Base-by-base conservation (phyloP, 164 flowering plant genomes). In the Vitis labrusca region DNA sequence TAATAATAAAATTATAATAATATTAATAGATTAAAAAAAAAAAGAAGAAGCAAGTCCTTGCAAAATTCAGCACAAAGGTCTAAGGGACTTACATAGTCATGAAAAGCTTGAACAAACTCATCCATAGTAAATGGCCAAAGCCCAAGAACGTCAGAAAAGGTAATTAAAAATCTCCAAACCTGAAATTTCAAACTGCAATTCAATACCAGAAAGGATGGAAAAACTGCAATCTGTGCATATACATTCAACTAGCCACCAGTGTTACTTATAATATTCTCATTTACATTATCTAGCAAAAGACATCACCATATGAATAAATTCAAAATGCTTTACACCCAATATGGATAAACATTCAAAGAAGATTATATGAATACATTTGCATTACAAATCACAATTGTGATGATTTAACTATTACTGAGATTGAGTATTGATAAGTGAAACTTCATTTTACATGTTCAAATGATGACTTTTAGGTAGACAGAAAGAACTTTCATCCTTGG, bases 41-140 rank as follows among this genome's bases (percentile, higher is more conserved):
- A 23, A 9, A 60, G 29, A 64, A 64, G 50, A 27, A 23, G 3
- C 30, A 32, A 16, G 15, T 19, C 8, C 29, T 6, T 19, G 59
- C 60, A 17, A 17, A 49, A 37, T 49, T 27, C 23, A 30, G 29
- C 19, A 29, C 63, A 71, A 12, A 69, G 13, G 71, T 19, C 23
- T 17, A 13, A 32, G 44, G 66, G 65, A 78, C 95, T 84, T 79
- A 94, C 99, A 79, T 86, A 85, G 76, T 91, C 97, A 82, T 94
- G 99, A 68, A 94, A 86, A 59, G 95, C 94, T 81, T 91, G 97
- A 73, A 88, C 84, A 74, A 94, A 88, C 81, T 94, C 99, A 82
- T 94, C 98, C 56, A 94, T 78, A 13, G 97, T 92, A 75, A 91
- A 94, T 10, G 99, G 97, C 99, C 97, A 91, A 15, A 94, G 83